These are phyloP conservation scores for Solanum lycopersicoides DNA, from an alignment of 257 asterid genomes.

Conservation along the genomic window DNA sequence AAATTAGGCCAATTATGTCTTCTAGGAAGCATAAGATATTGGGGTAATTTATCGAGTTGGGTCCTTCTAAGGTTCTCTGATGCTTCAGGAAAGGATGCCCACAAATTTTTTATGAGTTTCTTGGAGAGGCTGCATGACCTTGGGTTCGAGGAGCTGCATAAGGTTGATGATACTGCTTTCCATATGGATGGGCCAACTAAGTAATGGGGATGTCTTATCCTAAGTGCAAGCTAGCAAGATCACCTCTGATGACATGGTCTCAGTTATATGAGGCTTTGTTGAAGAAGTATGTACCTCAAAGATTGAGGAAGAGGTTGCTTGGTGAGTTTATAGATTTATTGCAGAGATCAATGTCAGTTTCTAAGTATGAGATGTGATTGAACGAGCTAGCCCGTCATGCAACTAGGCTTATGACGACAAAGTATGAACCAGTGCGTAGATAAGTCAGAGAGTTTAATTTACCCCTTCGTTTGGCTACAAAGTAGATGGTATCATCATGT, in stretches of 20 bases:
- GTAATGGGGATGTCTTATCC: background rate
- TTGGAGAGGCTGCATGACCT: background rate
- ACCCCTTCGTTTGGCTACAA: background rate
- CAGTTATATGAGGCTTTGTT: too few species aligned
- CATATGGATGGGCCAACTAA: background rate
- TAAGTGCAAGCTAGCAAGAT: background rate
- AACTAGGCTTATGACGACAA: too few species aligned
- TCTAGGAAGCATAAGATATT: too few species aligned
- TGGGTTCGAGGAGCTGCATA: background rate
- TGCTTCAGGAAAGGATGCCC: background rate
- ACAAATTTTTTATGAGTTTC: background rate
- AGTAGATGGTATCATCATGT: background rate
- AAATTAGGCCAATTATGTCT: too few species aligned
- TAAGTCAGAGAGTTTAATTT: background rate
- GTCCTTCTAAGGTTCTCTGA: background rate
- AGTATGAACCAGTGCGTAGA: background rate
- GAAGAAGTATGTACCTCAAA: background rate
- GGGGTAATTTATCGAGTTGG: background rate
- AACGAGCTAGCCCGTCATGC: background rate
- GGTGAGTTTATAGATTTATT: background rate
- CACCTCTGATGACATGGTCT: background rate
- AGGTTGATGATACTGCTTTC: background rate
- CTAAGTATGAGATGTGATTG: background rate
- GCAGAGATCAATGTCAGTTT: background rate
- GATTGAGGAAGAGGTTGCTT: background rate